Evolutionary conservation across 495 filamentous ascomycete genomes (phyloP), one percentile per base, ranked within the genome.

Genomic region (Parachaetomium inaequale): DNA sequence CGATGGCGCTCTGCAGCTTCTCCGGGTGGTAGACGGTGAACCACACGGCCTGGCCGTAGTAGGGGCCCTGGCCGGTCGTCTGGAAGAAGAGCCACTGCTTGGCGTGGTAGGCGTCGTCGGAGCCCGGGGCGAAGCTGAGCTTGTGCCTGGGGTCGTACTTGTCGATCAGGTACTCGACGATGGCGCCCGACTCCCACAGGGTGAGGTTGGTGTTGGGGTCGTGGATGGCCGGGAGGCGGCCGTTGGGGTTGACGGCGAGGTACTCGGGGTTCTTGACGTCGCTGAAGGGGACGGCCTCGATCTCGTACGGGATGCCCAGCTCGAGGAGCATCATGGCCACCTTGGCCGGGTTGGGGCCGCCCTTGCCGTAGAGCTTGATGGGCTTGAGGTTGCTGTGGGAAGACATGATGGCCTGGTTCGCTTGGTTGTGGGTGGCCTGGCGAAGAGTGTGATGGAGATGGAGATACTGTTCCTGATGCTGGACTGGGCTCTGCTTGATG

Each of bases 161-260:
- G 21, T 88, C 86, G 46, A 89, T 68, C 19, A 92, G 75, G 68
- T 92, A 92, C 61, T 87, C 76, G 64, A 90, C 61, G 71, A 90
- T 90, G 17, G 89, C 89, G 57, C 87, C 88, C 6, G 84, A 87
- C 67, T 91, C 88, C 86, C 87, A 91, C 14, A 92, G 67, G 0
- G 76, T 85, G 63, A 88, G 73, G 59, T 75, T 80, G 0, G 82
- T 87, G 76, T 92, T 91, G 25, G 84, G 81, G 69, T 91, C 88
- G 51, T 87, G 71, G 58, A 91, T 84, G 49, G 75, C 58, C 0
- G 83, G 87, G 12, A 87, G 54, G 2, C 90, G 87, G 54, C 88
- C 89, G 73, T 92, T 92, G 63, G 87, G 88, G 70, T 90, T 92
- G 76, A 88, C 64, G 14, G 75, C 74, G 10, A 75, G 68, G 71